Base-by-base conservation (phyloP, 352 stramenopile genomes). In the Globisporangium camurandrum region DNA sequence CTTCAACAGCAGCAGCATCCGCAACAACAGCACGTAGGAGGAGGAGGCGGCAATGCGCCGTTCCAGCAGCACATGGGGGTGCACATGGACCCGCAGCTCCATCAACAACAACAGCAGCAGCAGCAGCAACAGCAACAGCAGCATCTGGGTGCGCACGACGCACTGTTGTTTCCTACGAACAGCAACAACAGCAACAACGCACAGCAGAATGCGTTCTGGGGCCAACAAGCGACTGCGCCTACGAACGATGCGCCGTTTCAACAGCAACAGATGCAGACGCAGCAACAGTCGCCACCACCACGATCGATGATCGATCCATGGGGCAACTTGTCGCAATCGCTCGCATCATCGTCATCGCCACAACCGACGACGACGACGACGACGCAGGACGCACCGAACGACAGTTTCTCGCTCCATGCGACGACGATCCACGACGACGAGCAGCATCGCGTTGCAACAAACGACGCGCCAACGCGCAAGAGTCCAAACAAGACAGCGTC, bases 381-480 rank as follows among this genome's bases (percentile, higher is more conserved):
- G 4, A 19, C 36, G 33, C 36, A 19, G 50, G 2, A 59, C 69
- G 24, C 51, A 59, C n/a, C n/a, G n/a, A n/a, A n/a, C n/a, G n/a
- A n/a, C n/a, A n/a, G n/a, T n/a, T n/a, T n/a, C 46, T 68, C 59
- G 10, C 42, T 75, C 40, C 48, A 63, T n/a, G 62, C 72, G n/a
- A n/a, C n/a, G n/a, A n/a, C n/a, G 17, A 75, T 75, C 33, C 63
- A 81, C 40, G 54, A 69, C 36, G 62, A 79, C 31, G 69, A 81
- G 46, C 78, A 72, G 51, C 67, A 57, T 36, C 59, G 57, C 47
- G 59, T 57, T 44, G 55, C 27, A n/a, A 8, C 44, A 64, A 4
- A 36, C 41, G 28, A 26, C 26, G 20, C 43, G n/a, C 3, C 11
- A 3, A 49, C 28, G 41, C 23, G 9, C 10, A 28, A 20, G 17